Base-by-base conservation (phyloP, 2,329 filamentous ascomycete genomes). In the Parastagonospora nodorum region DNA sequence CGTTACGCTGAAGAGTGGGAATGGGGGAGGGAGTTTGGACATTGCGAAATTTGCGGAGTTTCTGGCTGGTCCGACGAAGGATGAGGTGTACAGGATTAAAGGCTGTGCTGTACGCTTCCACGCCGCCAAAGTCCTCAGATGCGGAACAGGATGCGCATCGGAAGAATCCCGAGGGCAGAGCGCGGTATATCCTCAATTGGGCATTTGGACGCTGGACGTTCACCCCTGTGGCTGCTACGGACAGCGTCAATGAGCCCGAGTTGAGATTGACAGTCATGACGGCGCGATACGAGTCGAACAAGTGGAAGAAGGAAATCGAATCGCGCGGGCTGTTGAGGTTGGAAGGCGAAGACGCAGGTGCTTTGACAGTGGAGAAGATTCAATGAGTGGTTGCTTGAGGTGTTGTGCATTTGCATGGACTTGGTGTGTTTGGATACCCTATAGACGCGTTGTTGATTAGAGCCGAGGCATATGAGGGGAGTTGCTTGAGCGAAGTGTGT, bases 11-110 rank as follows among this genome's bases (percentile, higher is more conserved):
- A 59, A 72, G 12, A 58, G 66, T 32, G 71, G 75, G 12, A 48
- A 59, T 28, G 77, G 84, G 19, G 81, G 85, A 28, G 78, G 85
- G 0, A 79, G 84, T 48, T 81, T 84, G 19, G 66, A 88, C 56
- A 81, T 96, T 7, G 79, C 86, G 49, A 77, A 77, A 8, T 45
- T 74, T 9, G 49, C 53, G 0, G 75, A 63, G 42, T 78, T 97
- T 2, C 81, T 97, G 29, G 79, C 81, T 40, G 75, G 84, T 0
- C 89, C 93, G 0, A 89, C 92, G 1, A 96, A 95, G 70, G 94
- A 99, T 59, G 92, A 97, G 69, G 85, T 96, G 8, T 99, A 97
- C 76, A 86, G 94, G 48, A 97, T 99, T 72, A 99, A 99, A 74
- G 90, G 83, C 0, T n/a, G 78, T 87, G 4, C 58, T 88, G 7